Evolutionary conservation across 164 flowering plant species (phyloP), one percentile per base, ranked within the genome.

Genomic region (Chimonanthus praecox): DNA sequence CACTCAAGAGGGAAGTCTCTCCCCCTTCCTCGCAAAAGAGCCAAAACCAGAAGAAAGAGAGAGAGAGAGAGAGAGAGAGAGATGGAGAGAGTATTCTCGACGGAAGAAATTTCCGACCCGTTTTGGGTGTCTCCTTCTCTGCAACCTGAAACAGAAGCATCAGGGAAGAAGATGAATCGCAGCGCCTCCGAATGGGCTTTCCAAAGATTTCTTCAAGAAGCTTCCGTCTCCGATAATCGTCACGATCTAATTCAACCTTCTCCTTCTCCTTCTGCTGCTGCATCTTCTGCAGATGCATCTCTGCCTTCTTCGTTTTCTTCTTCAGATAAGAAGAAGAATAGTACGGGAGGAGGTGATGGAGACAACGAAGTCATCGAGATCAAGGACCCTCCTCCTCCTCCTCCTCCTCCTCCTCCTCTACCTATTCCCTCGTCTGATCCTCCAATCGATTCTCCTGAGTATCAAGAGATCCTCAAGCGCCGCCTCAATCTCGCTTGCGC

Each of bases 141-240:
- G 11, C 43, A 46, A n/a, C 54, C 33, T 51, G 67, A 21, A 33
- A 47, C 65, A 10, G 61, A 68, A 0, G 74, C 33, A 33, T 33
- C 33, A 16, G 77, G 58, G 15, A 78, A 13, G n/a, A 77, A 7
- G 67, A 89, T 96, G 95, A 89, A 88, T 72, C 84, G 97, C 21
- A 94, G 92, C 82, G 78, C 85, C 4, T 96, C 99, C 3, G 98
- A 96, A 68, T 96, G 97, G 98, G 88, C 94, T 0, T 92, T 96
- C 54, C 92, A 96, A 81, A 80, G 85, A 7, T 90, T 89, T 64
- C 83, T 94, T 6, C 90, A 86, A 69, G 92, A 89, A 70, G 84
- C 84, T 7, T 67, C 82, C 3, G 58, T 79, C 50, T n/a, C 74
- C 60, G 11, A 69, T 5, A 11, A 46, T 3, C 21, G 67, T 62